Base-by-base conservation (phyloP, 1,284 basidiomycete genomes). In the Bondarzewia mesenterica region DNA sequence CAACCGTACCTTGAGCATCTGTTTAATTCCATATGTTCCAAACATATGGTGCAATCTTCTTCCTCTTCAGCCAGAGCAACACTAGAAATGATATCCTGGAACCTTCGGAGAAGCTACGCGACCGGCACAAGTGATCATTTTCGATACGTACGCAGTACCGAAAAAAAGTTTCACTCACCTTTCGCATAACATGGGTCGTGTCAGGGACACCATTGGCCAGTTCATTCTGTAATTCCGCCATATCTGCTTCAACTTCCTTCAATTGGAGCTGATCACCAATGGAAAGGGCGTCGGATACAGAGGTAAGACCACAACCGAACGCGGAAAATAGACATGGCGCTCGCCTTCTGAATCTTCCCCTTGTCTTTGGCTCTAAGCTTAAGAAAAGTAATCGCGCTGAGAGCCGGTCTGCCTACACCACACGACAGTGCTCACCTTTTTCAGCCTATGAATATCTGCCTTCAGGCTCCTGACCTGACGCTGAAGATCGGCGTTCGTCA, bases 1-100 rank as follows among this genome's bases (percentile, higher is more conserved):
- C n/a, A n/a, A n/a, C n/a, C n/a, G n/a, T 43, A 63, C 66, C 65
- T 66, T 15, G 52, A 52, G 35, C 64, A 67, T 46, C 70, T 62
- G 42, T 61, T 63, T n/a, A 65, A 52, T 42, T 58, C 46, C 51
- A 77, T 58, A 1, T 49, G 43, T 12, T 72, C 68, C 46, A 65
- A 52, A 51, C 76, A 78, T n/a, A 77, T 58, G 12, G 63, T 54
- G 48, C 75, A 77, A 37, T 68, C 62, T 49, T 77, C 73, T 1
- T 55, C 61, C n/a, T 70, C 69, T n/a, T n/a, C n/a, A 5, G 61
- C 69, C 22, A 77, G 57, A 3, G 71, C 67, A 10, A 63, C 67
- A 22, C 63, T 61, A 7, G 62, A 50, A 58, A 77, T 68, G 47
- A 70, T 57, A 40, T 71, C 67, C 21, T 65, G 60, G 52, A 76